A percentile compares a stretch with the other conserved stretches of the same genome.
These are phyloP conservation scores for Tubosaeta brunneosetosa DNA, from an alignment of 768 basidiomycete genomes.

Conservation along the genomic window DNA sequence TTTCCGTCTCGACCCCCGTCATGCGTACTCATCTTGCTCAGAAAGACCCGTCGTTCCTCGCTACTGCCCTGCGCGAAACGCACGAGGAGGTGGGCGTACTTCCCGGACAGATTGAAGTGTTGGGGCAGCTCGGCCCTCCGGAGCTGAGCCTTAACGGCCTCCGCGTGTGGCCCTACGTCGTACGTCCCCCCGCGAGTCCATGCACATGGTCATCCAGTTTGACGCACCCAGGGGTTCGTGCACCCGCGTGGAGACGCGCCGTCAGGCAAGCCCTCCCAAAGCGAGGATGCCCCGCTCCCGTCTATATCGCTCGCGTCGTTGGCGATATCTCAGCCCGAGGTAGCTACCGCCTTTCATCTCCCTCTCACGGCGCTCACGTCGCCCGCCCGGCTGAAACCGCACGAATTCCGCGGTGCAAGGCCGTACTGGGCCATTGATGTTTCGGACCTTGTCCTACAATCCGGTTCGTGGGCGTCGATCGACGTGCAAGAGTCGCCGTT, in stretches of 20 bases:
- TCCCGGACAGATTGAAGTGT: slow-evolving; percentile 56
- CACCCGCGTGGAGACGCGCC: slow-evolving; percentile 12
- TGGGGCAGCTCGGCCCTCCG: slow-evolving; percentile 62
- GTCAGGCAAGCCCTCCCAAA: not conserved
- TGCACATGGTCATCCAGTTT: too few relatives aligned
- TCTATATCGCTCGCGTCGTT: slow-evolving; percentile 54
- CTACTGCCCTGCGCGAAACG: slow-evolving; percentile 67
- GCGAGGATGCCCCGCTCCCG: slow-evolving; percentile 47
- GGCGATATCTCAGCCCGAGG: slow-evolving; percentile 55
- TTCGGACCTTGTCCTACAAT: slow-evolving; percentile 45
- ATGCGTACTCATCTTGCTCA: slow-evolving; percentile 16
- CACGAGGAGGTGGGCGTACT: slow-evolving; percentile 67
- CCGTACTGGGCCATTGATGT: slow-evolving; percentile 70
- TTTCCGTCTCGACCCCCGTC: not conserved
- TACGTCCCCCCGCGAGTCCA: slow-evolving; percentile 35
- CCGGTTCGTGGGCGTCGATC: slow-evolving; percentile 27
- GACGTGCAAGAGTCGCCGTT: slow-evolving; percentile 39
- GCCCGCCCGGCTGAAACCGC: slow-evolving; percentile 43
- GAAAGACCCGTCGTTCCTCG: slow-evolving; percentile 50
- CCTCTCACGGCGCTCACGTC: slow-evolving; percentile 51
- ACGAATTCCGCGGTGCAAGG: slow-evolving; percentile 46
- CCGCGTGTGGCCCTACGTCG: slow-evolving; percentile 73
- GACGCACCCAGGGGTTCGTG: slow-evolving; percentile 35
- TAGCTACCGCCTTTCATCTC: slow-evolving; percentile 67
- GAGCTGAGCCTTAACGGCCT: slow-evolving; percentile 55